Evolutionary conservation across 2,329 filamentous ascomycete species (phyloP).

Genomic region (Parasarocladium wereldwijsianum): DNA sequence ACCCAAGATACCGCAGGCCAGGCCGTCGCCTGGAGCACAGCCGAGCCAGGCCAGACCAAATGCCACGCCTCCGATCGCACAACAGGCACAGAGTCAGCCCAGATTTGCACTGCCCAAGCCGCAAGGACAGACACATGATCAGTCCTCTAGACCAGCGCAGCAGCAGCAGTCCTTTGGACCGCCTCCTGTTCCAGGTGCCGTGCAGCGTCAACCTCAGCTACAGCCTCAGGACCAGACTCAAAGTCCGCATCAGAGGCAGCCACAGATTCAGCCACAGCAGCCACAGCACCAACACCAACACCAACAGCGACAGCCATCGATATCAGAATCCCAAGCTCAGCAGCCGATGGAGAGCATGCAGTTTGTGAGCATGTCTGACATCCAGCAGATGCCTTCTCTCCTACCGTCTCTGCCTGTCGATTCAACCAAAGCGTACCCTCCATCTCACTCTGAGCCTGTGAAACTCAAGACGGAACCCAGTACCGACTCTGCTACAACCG

Average conservation of each 20-base stretch:
- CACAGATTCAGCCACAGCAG: constrained; percentile 6
- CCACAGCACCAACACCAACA: constrained; percentile 6
- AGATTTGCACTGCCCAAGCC: too few species aligned
- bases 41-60: background rate
- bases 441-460: too few species aligned
- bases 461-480: too few species aligned
- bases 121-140: too few species aligned
- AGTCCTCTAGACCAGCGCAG: too few species aligned
- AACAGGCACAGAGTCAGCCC: background rate
- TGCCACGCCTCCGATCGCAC: background rate
- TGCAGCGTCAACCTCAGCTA: constrained; percentile 8
- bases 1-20: background rate
- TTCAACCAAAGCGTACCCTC: too few species aligned
- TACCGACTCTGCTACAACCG: too few species aligned
- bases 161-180: too few species aligned
- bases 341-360: constrained; percentile 9
- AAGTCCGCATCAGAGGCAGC: constrained; percentile 11
- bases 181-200: too few species aligned
- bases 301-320: background rate
- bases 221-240: constrained; percentile 1
- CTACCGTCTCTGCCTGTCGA: constrained; percentile 9
- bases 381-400: constrained; percentile 17
- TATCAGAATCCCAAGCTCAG: constrained; percentile 6
- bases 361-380: constrained; percentile 24
- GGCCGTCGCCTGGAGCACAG: background rate